These are phyloP conservation scores for Choiromyces venosus DNA, from an alignment of 495 filamentous ascomycete species.

Conservation along the genomic window DNA sequence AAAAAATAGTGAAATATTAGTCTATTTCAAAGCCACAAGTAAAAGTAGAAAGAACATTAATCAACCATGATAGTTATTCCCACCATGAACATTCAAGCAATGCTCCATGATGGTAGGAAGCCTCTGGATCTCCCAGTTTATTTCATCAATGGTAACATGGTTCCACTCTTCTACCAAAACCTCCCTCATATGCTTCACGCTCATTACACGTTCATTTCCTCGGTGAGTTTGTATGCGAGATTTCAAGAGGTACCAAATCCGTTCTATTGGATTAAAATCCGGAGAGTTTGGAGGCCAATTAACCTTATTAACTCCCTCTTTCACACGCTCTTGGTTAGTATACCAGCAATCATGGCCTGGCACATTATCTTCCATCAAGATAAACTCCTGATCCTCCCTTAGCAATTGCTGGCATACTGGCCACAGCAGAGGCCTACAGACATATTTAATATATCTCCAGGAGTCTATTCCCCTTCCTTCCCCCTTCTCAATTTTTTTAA, in stretches of 20 bases:
- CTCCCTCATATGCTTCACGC: neutral
- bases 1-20: neutral
- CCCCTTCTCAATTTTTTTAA: neutral
- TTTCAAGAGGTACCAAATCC: constrained; percentile 14
- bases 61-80: constrained; percentile 9
- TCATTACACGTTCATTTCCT: constrained; percentile 3
- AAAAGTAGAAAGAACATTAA: neutral
- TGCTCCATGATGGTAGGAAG: neutral
- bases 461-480: constrained; percentile 8
- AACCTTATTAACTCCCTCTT: constrained; percentile 7
- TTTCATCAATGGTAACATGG: constrained; percentile 4
- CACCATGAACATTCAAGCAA: neutral
- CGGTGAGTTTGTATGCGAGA: constrained; percentile 6
- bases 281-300: constrained; percentile 17
- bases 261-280: constrained; percentile 15
- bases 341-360: constrained; percentile 10
- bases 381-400: neutral
- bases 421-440: constrained; percentile 13
- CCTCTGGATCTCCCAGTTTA: neutral
- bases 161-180: constrained; percentile 9
- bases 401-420: neutral
- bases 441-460: constrained; percentile 11
- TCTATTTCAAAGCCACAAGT: no score
- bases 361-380: constrained; percentile 15
- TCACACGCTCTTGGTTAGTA: constrained; percentile 4